phyloP scores from a whole-genome alignment of 495 filamentous ascomycete species.

The Xanthoparmelia taractica region DNA sequence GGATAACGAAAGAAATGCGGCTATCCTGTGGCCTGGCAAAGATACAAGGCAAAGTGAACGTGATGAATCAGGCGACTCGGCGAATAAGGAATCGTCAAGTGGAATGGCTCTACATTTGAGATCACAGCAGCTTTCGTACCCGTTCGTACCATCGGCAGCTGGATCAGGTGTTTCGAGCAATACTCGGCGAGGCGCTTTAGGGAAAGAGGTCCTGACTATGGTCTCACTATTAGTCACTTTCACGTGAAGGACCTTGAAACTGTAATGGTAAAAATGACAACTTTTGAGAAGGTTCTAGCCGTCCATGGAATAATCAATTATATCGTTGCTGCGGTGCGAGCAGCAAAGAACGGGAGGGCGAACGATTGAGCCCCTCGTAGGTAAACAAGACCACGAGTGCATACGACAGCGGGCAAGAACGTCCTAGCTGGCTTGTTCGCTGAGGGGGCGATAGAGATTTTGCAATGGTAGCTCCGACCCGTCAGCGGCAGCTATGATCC shows the following conservation, averaged over 20 bases:
- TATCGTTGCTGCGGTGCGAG: constrained; percentile 9
- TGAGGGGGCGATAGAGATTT: background rate
- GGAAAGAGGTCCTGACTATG: background rate
- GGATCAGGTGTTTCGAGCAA: background rate
- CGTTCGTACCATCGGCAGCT: background rate
- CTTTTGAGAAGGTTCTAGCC: background rate
- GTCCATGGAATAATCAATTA: background rate
- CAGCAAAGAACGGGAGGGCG: background rate
- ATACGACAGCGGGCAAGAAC: background rate
- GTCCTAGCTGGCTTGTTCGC: background rate
- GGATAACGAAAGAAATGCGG: background rate
- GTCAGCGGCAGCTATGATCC: no score
- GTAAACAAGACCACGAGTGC: background rate
- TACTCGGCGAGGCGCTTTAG: background rate
- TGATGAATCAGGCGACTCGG: background rate
- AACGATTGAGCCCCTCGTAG: background rate
- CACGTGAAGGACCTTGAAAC: background rate
- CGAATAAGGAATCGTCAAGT: background rate
- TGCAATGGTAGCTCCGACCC: no score
- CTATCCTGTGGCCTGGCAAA: background rate
- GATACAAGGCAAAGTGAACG: background rate
- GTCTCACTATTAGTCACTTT: background rate
- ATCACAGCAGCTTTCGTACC: background rate
- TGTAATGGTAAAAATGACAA: background rate
- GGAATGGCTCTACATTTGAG: background rate